Conservation (phyloP, 805 yeast genomes). For the Metschnikowia koreensis region DNA sequence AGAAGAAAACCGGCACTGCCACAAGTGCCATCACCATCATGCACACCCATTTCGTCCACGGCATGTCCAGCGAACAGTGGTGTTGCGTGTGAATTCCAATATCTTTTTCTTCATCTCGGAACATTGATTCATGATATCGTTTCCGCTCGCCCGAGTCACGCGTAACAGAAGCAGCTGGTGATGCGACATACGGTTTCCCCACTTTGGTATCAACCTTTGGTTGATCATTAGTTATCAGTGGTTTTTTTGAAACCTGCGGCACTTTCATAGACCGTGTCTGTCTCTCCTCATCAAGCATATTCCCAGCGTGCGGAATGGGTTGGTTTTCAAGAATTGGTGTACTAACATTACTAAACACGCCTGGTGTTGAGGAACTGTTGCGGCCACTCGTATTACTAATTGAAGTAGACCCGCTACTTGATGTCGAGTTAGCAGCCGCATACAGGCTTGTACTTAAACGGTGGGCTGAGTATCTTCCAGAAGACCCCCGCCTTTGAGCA, state of each 20-base stretch:
- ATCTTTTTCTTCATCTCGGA: not conserved
- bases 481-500: not conserved
- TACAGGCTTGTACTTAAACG: slow-evolving; percentile 1
- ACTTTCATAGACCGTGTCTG: too few species aligned
- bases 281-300: too few species aligned
- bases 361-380: not conserved
- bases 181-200: not conserved
- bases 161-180: slow-evolving; percentile 14
- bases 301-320: not conserved
- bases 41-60: slow-evolving; percentile 21
- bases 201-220: too few species aligned
- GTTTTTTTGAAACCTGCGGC: too few species aligned
- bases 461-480: not conserved
- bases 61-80: slow-evolving; percentile 1
- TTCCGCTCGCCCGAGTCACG: slow-evolving; percentile 13
- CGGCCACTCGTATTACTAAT: not conserved
- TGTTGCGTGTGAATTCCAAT: not conserved
- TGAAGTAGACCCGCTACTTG: slow-evolving; percentile 5
- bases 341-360: slow-evolving; percentile 4
- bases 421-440: slow-evolving; percentile 1
- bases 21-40: slow-evolving; percentile 34
- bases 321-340: not conserved
- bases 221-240: too few species aligned
- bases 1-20: slow-evolving; percentile 39
- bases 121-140: slow-evolving; percentile 7